These are phyloP conservation scores for Flagelloscypha sp. DNA, from an alignment of 768 basidiomycete species.

Conservation along the genomic window DNA sequence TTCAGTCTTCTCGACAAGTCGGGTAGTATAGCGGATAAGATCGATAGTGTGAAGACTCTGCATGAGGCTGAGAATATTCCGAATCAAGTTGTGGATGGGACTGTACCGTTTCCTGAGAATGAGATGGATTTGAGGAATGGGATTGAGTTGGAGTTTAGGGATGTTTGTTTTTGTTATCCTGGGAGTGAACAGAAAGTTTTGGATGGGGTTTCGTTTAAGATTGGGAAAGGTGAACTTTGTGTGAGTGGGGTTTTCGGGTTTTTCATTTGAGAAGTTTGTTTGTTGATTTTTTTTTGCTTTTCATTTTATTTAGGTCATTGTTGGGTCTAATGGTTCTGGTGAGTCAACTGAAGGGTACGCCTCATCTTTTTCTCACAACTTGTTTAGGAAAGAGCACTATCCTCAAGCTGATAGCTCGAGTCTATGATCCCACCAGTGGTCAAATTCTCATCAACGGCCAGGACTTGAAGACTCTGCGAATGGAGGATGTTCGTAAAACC, in stretches of 20 bases:
- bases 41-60: constrained; percentile 47
- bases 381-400: constrained; percentile 37
- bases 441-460: constrained; percentile 35
- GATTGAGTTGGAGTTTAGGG: constrained; percentile 53
- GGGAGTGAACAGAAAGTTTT: constrained; percentile 36
- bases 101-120: constrained; percentile 40
- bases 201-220: constrained; percentile 57
- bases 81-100: constrained; percentile 54
- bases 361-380: background rate
- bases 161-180: constrained; percentile 18
- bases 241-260: constrained; percentile 40
- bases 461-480: constrained; percentile 32
- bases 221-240: constrained; percentile 64
- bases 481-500: constrained; percentile 33
- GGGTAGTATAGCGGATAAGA: constrained; percentile 45
- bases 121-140: constrained; percentile 36
- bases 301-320: constrained; percentile 28
- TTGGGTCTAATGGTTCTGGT: constrained; percentile 43
- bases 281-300: background rate
- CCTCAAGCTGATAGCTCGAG: constrained; percentile 37
- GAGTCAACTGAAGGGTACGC: background rate
- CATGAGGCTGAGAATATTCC: constrained; percentile 55
- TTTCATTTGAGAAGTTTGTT: too few relatives aligned
- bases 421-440: constrained; percentile 40
- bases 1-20: constrained; percentile 48